Conservation (phyloP, 768 basidiomycete genomes). For the Hygrophorus pudorinus region DNA sequence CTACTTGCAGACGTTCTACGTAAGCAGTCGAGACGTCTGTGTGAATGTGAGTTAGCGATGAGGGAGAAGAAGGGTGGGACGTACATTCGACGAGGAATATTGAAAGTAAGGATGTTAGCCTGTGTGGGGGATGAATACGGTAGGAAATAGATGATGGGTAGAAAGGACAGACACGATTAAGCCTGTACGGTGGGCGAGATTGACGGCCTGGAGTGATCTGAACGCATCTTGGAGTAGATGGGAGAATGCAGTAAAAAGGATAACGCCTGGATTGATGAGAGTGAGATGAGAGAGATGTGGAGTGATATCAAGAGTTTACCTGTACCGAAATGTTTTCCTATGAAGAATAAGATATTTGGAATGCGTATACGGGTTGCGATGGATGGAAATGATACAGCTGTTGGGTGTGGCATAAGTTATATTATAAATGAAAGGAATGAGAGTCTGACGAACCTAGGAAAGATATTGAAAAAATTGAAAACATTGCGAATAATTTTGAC, state of each 20-base stretch:
- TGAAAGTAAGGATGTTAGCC: conserved; percentile 50
- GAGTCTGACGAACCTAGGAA: too few relatives aligned
- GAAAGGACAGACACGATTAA: conserved; percentile 55
- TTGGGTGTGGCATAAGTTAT: too few relatives aligned
- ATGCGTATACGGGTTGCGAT: too few relatives aligned
- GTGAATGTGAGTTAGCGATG: conserved; percentile 2
- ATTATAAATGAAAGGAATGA: too few relatives aligned
- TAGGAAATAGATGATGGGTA: not conserved
- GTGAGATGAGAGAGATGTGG: too few relatives aligned
- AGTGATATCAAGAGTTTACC: too few relatives aligned
- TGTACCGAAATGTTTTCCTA: too few relatives aligned
- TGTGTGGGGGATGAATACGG: conserved; percentile 18
- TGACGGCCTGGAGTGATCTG: conserved; percentile 41
- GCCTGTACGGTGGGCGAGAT: conserved; percentile 51
- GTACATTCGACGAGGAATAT: conserved; percentile 79
- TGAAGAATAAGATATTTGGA: too few relatives aligned
- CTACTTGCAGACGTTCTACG: conserved; percentile 58
- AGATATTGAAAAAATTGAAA: too few relatives aligned
- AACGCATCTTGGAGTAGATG: conserved; percentile 76
- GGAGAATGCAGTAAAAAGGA: conserved; percentile 74
- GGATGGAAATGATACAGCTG: too few relatives aligned
- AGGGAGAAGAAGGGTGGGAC: conserved; percentile 16
- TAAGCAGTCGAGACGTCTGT: conserved; percentile 67
- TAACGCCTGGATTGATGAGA: too few relatives aligned
- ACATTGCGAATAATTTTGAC: too few relatives aligned